Base-by-base conservation (phyloP, 2,329 filamentous ascomycete species). In the Akanthomyces lecanii region DNA sequence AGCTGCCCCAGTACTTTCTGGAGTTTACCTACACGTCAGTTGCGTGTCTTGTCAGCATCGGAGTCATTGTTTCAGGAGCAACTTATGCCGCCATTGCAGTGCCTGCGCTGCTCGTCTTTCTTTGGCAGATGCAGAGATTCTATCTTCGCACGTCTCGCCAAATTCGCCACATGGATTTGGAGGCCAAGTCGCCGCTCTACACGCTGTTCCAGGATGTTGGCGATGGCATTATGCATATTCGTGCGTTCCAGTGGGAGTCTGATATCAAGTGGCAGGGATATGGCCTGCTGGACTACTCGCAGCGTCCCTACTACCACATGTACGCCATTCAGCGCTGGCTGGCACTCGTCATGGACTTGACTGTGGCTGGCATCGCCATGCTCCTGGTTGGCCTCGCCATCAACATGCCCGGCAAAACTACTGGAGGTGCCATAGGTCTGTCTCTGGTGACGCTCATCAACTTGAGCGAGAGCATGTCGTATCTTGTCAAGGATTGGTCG, bases 281-380 rank as follows among this genome's bases (percentile, higher is more conserved):
- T n/a, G 65, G 68, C 3, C 73, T 83, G 0, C 71, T 86, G 1
- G 79, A 86, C 64, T 69, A 73, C 14, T 83, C 82, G 0, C 84
- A 86, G 65, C 71, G 76, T 36, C 82, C 84, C 0, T 81, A 80
- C 58, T 86, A 86, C 67, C 74, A 85, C 2, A 72, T 86, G 16
- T 81, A 76, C 61, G 78, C 78, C 44, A 77, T 84, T 14, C 84
- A 86, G 68, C 76, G 81, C 47, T 86, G 84, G 84, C 71, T 84
- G 0, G 78, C 72, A 0, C 69, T 84, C 1, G 79, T 82, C 2
- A 67, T 84, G 12, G 79, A 82, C 63, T 68, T 82, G 16, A 71
- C 81, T 2, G 77, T 81, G 2, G 75, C 78, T 0, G 76, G 69
- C 3, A 73, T 82, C 25, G 79, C 79, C 0, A 72, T 78, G 3